Evolutionary conservation across 2,329 filamentous ascomycete genomes (phyloP), one percentile per base, ranked within the genome.

Genomic region (Arachnomyces sp.): DNA sequence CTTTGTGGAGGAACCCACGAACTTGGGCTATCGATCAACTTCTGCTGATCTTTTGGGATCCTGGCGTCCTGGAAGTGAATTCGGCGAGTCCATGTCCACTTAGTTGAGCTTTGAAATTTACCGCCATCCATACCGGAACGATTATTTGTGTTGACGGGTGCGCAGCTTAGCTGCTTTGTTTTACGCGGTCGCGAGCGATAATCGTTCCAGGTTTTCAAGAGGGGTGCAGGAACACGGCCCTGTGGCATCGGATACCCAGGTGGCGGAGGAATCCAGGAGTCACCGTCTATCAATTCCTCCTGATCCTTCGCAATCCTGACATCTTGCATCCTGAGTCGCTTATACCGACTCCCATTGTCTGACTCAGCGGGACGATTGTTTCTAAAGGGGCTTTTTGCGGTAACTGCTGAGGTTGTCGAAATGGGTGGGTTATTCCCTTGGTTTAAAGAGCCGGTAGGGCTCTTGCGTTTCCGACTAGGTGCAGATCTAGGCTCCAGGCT

Each of bases 11-110:
- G 60, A 38, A 64, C 48, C 63, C 59, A 63, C 40, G 52, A 72
- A 12, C 68, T 60, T 4, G 58, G 44, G 8, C 61, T 53, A 4
- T 68, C 63, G 1, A 82, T 56, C 4, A 81, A 58, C 7, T 59
- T 49, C 32, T 56, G 51, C 48, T 82, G 78, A 12, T 72, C 63
- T 17, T 54, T 59, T 2, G 71, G 64, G 38, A 76, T 70, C 16
- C 51, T 59, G 25, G 72, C 53, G 47, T 72, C 66, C 32, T 51
- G 56, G 13, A 58, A 59, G 20, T 58, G 55, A 39, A 76, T 66
- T 13, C 49, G 56, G 25, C 51, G 56, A 49, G 59, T 55, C 28
- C 52, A 50, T 43, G 53, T 37, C 60, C 59, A 63, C 8, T 55
- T 52, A 34, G 55, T 42, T 28, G 13, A 32, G 18, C 32, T 11